A percentile compares a stretch with the other conserved stretches of the same genome.
Evolutionary conservation across 345 rosid genomes (phyloP).

Genomic region (Brassica rapa): DNA sequence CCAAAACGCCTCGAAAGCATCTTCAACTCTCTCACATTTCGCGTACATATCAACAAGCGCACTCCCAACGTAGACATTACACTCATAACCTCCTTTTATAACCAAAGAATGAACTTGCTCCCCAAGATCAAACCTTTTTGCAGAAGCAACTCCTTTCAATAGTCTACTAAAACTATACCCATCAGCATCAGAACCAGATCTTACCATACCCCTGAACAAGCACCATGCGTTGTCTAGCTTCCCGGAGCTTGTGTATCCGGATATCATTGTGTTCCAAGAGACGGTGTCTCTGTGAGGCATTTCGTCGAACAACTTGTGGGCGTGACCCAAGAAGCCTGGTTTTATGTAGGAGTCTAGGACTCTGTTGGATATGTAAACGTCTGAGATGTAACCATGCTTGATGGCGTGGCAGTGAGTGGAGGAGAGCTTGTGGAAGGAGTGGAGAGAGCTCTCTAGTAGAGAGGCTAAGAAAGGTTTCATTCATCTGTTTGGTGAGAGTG

Average conservation of each 20-base stretch:
- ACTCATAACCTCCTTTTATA: constrained; percentile 48
- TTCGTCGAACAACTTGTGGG: constrained; percentile 62
- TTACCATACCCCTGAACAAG: constrained; percentile 50
- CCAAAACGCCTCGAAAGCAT: constrained; percentile 54
- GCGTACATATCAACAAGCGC: constrained; percentile 77
- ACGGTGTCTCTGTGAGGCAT: constrained; percentile 57
- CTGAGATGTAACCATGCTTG: constrained; percentile 49
- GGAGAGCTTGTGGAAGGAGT: constrained; percentile 43
- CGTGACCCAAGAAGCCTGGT: constrained; percentile 38
- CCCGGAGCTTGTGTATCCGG: constrained; percentile 58
- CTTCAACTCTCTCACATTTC: constrained; percentile 57
- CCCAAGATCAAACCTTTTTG: constrained; percentile 49
- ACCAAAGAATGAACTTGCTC: constrained; percentile 59
- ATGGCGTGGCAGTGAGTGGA: constrained; percentile 49
- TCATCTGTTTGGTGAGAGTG: constrained; percentile 34
- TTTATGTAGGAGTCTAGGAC: constrained; percentile 42
- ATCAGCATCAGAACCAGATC: constrained; percentile 44
- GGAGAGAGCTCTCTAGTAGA: constrained; percentile 34
- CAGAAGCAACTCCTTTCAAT: constrained; percentile 63
- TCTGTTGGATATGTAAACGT: constrained; percentile 57
- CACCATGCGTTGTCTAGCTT: constrained; percentile 46
- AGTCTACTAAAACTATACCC: constrained; percentile 62
- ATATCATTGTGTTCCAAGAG: constrained; percentile 75
- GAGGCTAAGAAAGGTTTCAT: constrained; percentile 39
- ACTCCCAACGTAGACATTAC: constrained; percentile 61